Evolutionary conservation across 2,329 filamentous ascomycete genomes (phyloP).

Genomic region (Alternaria viburni): DNA sequence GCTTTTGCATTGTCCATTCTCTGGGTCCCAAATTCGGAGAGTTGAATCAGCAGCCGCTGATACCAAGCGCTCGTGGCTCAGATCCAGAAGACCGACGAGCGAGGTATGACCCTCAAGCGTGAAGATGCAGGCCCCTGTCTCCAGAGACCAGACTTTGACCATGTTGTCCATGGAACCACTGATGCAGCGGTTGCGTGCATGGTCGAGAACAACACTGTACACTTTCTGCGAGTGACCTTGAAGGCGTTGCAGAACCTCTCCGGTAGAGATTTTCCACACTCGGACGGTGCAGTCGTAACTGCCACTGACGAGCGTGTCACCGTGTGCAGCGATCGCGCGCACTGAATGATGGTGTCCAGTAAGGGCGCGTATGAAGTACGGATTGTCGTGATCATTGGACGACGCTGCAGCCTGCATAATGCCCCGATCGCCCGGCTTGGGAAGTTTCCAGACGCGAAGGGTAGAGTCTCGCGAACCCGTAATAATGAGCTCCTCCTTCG

Average conservation of each 20-base stretch:
- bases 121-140: conserved; percentile 82
- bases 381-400: conserved; percentile 78
- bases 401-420: conserved; percentile 82
- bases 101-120: conserved; percentile 93
- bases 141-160: conserved; percentile 96
- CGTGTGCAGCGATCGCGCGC: conserved; percentile 91
- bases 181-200: conserved; percentile 90
- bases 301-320: conserved; percentile 94
- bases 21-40: conserved; percentile 94
- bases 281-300: conserved; percentile 96
- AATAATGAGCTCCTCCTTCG: conserved; percentile 93
- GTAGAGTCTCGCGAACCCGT: conserved; percentile 96
- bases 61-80: conserved; percentile 87
- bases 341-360: conserved; percentile 91
- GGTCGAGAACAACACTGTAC: conserved; percentile 94
- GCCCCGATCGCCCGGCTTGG: conserved; percentile 75
- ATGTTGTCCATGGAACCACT: conserved; percentile 98
- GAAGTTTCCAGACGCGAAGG: conserved; percentile 91
- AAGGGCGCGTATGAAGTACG: conserved; percentile 90
- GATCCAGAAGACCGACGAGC: conserved; percentile 87
- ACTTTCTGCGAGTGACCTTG: conserved; percentile 91
- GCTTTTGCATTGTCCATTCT: conserved; percentile 87
- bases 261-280: conserved; percentile 97
- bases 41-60: conserved; percentile 96
- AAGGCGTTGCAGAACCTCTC: conserved; percentile 82